Conservation (phyloP, 768 basidiomycete genomes). For the Galerina marginata region DNA sequence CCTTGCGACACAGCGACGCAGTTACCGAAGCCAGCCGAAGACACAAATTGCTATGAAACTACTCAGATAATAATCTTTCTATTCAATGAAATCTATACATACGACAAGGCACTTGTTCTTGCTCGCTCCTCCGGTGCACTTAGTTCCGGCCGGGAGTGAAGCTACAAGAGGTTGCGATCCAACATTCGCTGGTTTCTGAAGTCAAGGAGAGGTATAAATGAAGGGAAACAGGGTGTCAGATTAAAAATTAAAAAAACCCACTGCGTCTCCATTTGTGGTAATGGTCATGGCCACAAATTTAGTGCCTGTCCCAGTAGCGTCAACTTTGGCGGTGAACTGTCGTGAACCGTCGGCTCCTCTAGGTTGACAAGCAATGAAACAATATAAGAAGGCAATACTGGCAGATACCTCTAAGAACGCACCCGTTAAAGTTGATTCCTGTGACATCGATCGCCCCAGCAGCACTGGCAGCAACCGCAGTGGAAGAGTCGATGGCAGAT, state of each 20-base stretch:
- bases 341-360: slow-evolving; percentile 52
- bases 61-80: not conserved
- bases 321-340: slow-evolving; percentile 49
- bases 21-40: slow-evolving; percentile 58
- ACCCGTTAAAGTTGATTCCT: slow-evolving; percentile 55
- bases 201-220: not conserved
- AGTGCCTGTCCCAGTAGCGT: slow-evolving; percentile 48
- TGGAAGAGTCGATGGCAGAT: slow-evolving; percentile 42
- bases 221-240: not conserved
- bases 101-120: slow-evolving; percentile 55
- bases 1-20: slow-evolving; percentile 54
- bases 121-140: slow-evolving; percentile 52
- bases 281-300: slow-evolving; percentile 44
- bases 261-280: slow-evolving; percentile 52
- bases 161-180: slow-evolving; percentile 48
- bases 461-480: slow-evolving; percentile 40
- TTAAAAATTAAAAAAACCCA: slow-evolving; percentile 29
- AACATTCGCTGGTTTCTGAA: slow-evolving; percentile 41
- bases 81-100: slow-evolving; percentile 18
- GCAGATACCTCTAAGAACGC: not conserved
- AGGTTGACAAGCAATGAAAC: not conserved
- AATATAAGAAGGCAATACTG: not conserved
- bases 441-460: slow-evolving; percentile 48
- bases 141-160: slow-evolving; percentile 52
- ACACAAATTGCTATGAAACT: slow-evolving; percentile 46